Evolutionary conservation across 2,329 filamentous ascomycete genomes (phyloP), one percentile per base, ranked within the genome.

Genomic region (Cadophora luteo-olivacea): DNA sequence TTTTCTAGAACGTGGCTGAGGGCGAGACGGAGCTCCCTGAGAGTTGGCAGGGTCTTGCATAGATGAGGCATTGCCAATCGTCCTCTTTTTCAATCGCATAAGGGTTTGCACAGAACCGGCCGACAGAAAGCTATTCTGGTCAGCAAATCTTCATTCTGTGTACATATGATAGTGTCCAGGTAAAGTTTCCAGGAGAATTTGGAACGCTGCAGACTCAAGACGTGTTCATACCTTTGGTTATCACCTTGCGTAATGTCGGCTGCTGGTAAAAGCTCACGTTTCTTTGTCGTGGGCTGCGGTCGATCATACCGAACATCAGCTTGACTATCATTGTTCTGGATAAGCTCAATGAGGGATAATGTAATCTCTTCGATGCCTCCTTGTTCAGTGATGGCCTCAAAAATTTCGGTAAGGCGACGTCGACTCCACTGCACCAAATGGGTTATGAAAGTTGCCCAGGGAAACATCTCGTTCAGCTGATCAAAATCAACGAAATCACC

Each of bases 371-470:
- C 74, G 14, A 82, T 72, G n/a, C 83, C 82, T 1, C 83, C 84
- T 68, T 82, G 79, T 2, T 72, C 61, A 11, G 77, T 72, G 22
- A 89, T 78, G 0, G 79, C 76, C 2, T 73, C 63, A 24, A 80
- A 75, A 52, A 89, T 80, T 68, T 88, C 84, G 6, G 76, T 72
- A 38, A 79, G 78, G 24, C 84, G 80, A 8, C 74, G 71, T 66
- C 81, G 80, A 24, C 82, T 78, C 84, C 86, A 89, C 22, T 79
- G 73, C 0, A 83, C 77, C 6, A 83, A 75, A 9, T 80, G 76
- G 0, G 82, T 70, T 6, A 85, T 74, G 64, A 88, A 85, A 2
- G 77, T 72, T 0, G 79, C 72, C 86, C 86, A 89, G 3, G 82
- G 79, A 73, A 84, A 90, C 1, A 74, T 70, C 1, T 76, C 74